Base-by-base conservation (phyloP, 129 eudicot species). In the Artemisia tridentata region DNA sequence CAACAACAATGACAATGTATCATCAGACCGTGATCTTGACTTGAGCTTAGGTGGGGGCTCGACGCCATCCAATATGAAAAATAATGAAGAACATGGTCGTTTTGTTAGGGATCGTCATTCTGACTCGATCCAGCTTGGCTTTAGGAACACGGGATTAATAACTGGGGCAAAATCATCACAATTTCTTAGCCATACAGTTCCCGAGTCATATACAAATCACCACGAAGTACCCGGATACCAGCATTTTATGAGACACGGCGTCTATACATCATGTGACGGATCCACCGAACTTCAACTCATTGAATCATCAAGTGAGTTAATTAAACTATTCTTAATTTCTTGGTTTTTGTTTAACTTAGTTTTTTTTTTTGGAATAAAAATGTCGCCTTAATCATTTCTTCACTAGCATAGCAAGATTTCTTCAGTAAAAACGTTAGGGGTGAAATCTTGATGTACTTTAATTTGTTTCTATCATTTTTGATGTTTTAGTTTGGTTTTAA, bases 21-120 rank as follows among this genome's bases (percentile, higher is more conserved):
- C 76, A 47, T 77, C 77, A 0, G 93, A 79, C 50, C 91, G 83
- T 78, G 86, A 80, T 76, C 90, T 90, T 53, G 96, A 90, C 61
- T 84, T 90, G 84, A 86, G 96, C 78, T 81, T 90, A 71, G 96
- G 96, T 16, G 72, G 84, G 20, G 72, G 75, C 71, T 65, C 82
- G 15, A 9, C 16, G 4, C 63, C 60, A 65, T 81, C 79, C 51
- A 63, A 82, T 66, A 58, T 57, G 60, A 41, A 16, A 12, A 45
- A 79, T 66, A 52, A 20, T 16, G 51, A 56, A 52, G 76, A 77
- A 77, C 43, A 50, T 41, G 65, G 71, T 52, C 81, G 21, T 69
- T 52, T 77, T 46, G 46, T 79, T 78, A 77, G 82, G 76, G 82
- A 71, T 64, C 71, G 23, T 55, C 50, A 15, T 52, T 77, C 43